A percentile compares a stretch with the other conserved stretches of the same genome.
Evolutionary conservation across 1,284 basidiomycete genomes (phyloP).

Genomic region (Stereum hirsutum): DNA sequence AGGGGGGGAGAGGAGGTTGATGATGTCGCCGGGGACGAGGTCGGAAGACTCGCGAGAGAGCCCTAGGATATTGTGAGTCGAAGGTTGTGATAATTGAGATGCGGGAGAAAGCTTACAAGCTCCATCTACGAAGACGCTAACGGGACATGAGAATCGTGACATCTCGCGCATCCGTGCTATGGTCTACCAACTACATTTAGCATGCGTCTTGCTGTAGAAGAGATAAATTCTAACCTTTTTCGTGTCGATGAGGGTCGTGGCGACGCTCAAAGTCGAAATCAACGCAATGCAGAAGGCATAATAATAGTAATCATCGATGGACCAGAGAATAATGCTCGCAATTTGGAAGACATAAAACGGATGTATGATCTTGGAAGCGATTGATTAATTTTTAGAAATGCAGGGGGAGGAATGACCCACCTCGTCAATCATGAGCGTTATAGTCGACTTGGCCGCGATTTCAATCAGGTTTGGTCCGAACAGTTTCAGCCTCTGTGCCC

Average conservation of each 20-base stretch:
- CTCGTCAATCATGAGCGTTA: conserved; percentile 86
- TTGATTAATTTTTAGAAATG: background rate
- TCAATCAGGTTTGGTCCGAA: conserved; percentile 91
- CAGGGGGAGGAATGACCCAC: conserved; percentile 29
- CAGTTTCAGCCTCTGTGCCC: conserved; percentile 60
- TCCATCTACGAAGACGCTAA: conserved; percentile 67
- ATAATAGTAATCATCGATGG: conserved; percentile 92
- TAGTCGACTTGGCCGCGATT: conserved; percentile 80
- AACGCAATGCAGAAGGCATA: conserved; percentile 97
- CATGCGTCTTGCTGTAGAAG: too few relatives aligned
- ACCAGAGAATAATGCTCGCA: conserved; percentile 92
- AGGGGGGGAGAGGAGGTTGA: conserved; percentile 78
- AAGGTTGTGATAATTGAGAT: background rate
- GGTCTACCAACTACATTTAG: conserved; percentile 43
- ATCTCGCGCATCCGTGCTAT: conserved; percentile 94
- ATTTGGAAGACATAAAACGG: conserved; percentile 99
- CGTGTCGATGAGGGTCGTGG: conserved; percentile 88
- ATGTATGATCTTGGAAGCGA: conserved; percentile 63
- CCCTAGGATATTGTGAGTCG: conserved; percentile 39
- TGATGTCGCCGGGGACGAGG: conserved; percentile 89
- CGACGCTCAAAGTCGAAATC: conserved; percentile 83
- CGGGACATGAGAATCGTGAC: conserved; percentile 85
- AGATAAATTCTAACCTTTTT: conserved; percentile 52
- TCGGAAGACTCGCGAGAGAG: conserved; percentile 64
- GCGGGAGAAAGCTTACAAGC: conserved; percentile 46